Percentiles rank a stretch among this genome's conserved stretches.
Evolutionary conservation across 441 rosid species (phyloP).

Genomic region (California macrophylla): DNA sequence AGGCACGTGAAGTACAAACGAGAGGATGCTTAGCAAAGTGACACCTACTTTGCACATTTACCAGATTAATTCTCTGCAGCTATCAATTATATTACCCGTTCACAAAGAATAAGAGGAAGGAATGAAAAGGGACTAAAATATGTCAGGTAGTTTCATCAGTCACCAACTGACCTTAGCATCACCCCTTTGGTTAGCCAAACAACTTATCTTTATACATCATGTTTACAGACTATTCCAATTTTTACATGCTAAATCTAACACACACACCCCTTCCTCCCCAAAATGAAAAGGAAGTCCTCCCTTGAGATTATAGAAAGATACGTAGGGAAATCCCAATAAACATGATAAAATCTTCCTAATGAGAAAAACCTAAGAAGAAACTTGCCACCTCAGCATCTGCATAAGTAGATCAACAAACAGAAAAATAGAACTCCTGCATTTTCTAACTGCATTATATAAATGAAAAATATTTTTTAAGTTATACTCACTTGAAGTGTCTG

Average conservation of each 20-base stretch:
- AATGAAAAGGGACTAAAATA: neutral
- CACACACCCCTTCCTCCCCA: neutral
- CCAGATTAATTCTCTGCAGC: neutral
- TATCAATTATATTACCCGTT: neutral
- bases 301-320: neutral
- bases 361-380: neutral
- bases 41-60: neutral
- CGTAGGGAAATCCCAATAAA: neutral
- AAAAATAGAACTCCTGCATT: neutral
- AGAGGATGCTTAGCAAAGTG: neutral
- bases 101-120: neutral
- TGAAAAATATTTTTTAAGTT: neutral
- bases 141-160: neutral
- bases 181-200: neutral
- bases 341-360: neutral
- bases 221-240: neutral
- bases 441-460: neutral
- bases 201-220: neutral
- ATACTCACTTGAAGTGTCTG: slow-evolving; percentile 58
- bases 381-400: neutral
- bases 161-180: neutral
- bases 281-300: neutral
- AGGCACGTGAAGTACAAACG: neutral
- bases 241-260: neutral
- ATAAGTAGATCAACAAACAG: neutral